Evolutionary conservation across 164 flowering plant genomes (phyloP), one percentile per base, ranked within the genome.

Genomic region (Akebia trifoliata): DNA sequence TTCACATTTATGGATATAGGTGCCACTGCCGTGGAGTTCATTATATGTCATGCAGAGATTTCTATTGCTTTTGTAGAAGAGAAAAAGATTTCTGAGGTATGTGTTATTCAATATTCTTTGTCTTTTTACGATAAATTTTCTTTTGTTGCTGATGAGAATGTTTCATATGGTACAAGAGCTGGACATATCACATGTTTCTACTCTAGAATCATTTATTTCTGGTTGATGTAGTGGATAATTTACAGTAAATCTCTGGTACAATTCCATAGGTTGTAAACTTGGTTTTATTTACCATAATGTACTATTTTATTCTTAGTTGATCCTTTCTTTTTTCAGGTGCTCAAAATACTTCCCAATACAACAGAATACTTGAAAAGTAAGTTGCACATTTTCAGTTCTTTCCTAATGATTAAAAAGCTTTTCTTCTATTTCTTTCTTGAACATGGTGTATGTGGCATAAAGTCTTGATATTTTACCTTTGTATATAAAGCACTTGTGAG

Each of bases 11-110:
- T 72, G 54, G 53, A 42, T 66, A 31, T 70, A 94, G 99, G 97
- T 67, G 91, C 97, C 68, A 91, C 85, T 60, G 99, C 99, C n/a
- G 86, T 94, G 57, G 94, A 94, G 59, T 94, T 79, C 56, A 78
- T 94, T 40, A 74, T 94, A 59, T 72, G 79, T 64, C 97, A 94
- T 73, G 83, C 97, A 20, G 97, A 86, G 56, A 73, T 94, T 56
- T 83, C 97, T 57, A 69, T 94, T 60, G 88, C 71, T 62, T 90
- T 94, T 70, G 80, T 71, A 2, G 97, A 94, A 69, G 96, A 86
- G 68, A 83, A 76, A 42, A 94, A 86, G 76, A 74, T 90, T 67
- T 54, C 80, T 54, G 97, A 90, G 97, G 97, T 90, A 74, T 40
- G 8, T 45, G 29, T 18, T 28, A 35, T 39, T 12, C 30, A 11